Percentiles rank a stretch among this genome's conserved stretches.
These are phyloP conservation scores for Stagonosporopsis rhizophila DNA, from an alignment of 2,329 filamentous ascomycete genomes.

Conservation along the genomic window DNA sequence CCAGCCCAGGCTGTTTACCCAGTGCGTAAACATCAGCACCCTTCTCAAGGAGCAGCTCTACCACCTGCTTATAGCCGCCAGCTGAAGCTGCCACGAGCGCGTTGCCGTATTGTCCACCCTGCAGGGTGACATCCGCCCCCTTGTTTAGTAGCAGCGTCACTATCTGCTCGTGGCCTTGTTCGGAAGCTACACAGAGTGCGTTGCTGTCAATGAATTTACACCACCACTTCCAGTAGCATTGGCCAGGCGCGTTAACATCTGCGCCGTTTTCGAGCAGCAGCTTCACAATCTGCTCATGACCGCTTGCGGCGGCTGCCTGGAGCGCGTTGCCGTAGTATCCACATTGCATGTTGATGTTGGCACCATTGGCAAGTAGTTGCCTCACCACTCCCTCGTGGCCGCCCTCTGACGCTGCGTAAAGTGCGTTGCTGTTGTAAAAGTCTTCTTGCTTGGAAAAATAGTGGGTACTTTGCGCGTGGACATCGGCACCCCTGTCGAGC, in stretches of 20 bases:
- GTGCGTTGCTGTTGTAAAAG: background rate
- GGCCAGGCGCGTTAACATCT: background rate
- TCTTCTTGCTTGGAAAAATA: background rate
- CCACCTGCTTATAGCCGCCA: background rate
- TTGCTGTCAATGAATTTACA: background rate
- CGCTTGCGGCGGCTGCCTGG: background rate
- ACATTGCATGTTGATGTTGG: background rate
- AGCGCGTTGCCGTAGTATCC: background rate
- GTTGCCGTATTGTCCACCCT: background rate
- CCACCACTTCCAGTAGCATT: background rate
- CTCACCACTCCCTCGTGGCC: conserved; percentile 1
- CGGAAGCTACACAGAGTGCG: background rate
- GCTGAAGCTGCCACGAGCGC: background rate
- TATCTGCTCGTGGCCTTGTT: background rate
- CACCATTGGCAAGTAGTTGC: background rate
- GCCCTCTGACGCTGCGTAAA: background rate
- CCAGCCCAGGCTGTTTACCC: background rate
- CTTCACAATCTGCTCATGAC: background rate
- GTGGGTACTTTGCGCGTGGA: background rate
- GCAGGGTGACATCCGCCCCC: background rate
- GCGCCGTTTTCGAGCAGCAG: background rate
- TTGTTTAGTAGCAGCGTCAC: background rate
- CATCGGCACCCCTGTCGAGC: too few species aligned
- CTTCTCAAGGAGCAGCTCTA: background rate
- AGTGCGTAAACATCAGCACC: background rate